Evolutionary conservation across 805 yeast species (phyloP).

Genomic region (Starmerella riodocensis): DNA sequence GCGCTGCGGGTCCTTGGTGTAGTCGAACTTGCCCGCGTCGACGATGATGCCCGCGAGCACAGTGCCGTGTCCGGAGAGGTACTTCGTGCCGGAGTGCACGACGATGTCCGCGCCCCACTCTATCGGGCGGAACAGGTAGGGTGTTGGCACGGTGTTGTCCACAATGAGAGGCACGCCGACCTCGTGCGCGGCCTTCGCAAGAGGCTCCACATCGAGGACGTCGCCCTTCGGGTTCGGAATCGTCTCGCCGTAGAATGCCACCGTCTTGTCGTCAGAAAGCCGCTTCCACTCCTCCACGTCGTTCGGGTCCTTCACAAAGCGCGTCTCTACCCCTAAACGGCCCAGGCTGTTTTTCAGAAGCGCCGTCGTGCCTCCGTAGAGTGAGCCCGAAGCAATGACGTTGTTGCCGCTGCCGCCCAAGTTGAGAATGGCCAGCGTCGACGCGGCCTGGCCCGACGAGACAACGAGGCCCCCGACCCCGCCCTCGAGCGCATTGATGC

Average conservation of each 20-base stretch:
- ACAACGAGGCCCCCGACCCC: conserved; percentile 86
- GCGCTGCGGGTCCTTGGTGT: conserved; percentile 70
- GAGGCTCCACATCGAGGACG: conserved; percentile 46
- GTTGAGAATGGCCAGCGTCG: conserved; percentile 58
- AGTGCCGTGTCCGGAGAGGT: conserved; percentile 93
- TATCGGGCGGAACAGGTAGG: conserved; percentile 74
- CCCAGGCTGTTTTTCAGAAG: conserved; percentile 88
- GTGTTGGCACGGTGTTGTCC: conserved; percentile 91
- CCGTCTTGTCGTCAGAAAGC: conserved; percentile 69
- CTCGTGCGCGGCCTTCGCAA: conserved; percentile 58
- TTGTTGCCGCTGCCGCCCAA: conserved; percentile 56
- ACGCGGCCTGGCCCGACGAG: conserved; percentile 93
- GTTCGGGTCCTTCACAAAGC: conserved; percentile 72
- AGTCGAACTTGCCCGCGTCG: conserved; percentile 87
- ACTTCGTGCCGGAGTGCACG: conserved; percentile 89
- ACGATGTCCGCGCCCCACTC: conserved; percentile 73
- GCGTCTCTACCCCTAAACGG: conserved; percentile 71
- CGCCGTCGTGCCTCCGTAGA: conserved; percentile 94
- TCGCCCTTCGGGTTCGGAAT: conserved; percentile 79
- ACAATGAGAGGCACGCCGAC: conserved; percentile 61
- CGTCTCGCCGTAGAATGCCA: conserved; percentile 66
- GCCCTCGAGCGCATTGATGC: conserved; percentile 84
- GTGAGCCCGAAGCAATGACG: conserved; percentile 68
- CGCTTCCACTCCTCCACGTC: conserved; percentile 53
- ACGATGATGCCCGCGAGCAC: conserved; percentile 71